Conservation (phyloP, 2,329 filamentous ascomycete genomes). For the Penicillium sp. region DNA sequence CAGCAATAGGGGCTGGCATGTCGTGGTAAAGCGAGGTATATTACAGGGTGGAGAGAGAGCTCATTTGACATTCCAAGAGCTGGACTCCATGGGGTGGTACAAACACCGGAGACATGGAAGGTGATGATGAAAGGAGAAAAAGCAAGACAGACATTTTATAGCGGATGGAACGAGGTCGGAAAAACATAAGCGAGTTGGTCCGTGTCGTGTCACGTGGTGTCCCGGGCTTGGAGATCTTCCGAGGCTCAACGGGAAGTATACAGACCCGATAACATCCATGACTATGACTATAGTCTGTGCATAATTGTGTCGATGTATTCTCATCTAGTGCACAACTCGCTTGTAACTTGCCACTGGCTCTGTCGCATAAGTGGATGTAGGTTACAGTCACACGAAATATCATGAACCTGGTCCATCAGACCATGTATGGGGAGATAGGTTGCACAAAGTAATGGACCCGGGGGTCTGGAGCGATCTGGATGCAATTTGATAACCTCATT, state of each 20-base stretch:
- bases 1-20: constrained; percentile 27
- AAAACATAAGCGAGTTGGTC: constrained; percentile 38
- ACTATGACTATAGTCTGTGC: not conserved
- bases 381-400: not conserved
- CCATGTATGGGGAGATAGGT: not conserved
- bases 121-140: constrained; percentile 12
- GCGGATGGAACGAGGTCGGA: constrained; percentile 18
- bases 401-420: not conserved
- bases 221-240: not conserved
- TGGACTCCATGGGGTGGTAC: constrained; percentile 31
- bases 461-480: not conserved
- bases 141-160: constrained; percentile 20
- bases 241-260: not conserved
- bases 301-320: not conserved
- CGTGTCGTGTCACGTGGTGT: constrained; percentile 31
- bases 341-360: not conserved
- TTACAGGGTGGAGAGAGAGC: constrained; percentile 25
- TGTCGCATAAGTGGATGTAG: not conserved
- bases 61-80: constrained; percentile 20
- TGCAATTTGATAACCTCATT: not conserved
- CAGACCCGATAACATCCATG: not conserved
- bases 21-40: not conserved
- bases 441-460: not conserved
- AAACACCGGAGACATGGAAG: constrained; percentile 18
- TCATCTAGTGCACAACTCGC: not conserved